Conservation (phyloP, 345 rosid genomes). For the Eucalyptus pumila region DNA sequence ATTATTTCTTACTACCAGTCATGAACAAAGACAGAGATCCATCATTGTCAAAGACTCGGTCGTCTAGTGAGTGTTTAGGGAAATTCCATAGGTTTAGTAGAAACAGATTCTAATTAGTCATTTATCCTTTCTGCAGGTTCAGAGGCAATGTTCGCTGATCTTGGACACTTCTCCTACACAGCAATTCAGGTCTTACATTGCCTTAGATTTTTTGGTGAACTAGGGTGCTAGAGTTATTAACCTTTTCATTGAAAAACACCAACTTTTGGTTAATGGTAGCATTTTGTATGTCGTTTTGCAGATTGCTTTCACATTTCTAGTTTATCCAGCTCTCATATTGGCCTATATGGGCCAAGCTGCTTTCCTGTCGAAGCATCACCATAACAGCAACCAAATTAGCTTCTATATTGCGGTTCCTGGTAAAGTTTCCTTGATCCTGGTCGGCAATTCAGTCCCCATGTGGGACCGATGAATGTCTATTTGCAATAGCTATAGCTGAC, state of each 20-base stretch:
- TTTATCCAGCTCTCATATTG: constrained; percentile 6
- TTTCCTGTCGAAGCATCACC: not conserved
- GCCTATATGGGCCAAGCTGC: constrained; percentile 15
- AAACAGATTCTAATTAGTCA: not conserved
- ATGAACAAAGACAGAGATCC: not conserved
- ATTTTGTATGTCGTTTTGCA: not conserved
- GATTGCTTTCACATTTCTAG: constrained; percentile 9
- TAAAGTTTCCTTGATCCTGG: not conserved
- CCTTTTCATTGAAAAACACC: not conserved
- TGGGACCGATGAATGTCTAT: not conserved
- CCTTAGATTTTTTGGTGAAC: not conserved
- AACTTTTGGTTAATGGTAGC: not conserved
- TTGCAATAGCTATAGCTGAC: not conserved
- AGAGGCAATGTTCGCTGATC: constrained; percentile 99
- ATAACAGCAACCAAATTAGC: not conserved
- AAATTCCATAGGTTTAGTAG: not conserved
- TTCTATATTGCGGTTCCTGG: constrained; percentile 5
- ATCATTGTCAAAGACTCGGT: not conserved
- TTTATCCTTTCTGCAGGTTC: constrained; percentile 39
- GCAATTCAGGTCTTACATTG: not conserved
- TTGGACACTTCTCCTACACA: constrained; percentile 59
- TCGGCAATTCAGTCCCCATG: not conserved
- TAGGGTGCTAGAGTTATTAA: not conserved
- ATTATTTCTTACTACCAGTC: not conserved
- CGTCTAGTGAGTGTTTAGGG: not conserved